Evolutionary conservation across 495 filamentous ascomycete species (phyloP), one percentile per base, ranked within the genome.

Genomic region (Poronia punctata): DNA sequence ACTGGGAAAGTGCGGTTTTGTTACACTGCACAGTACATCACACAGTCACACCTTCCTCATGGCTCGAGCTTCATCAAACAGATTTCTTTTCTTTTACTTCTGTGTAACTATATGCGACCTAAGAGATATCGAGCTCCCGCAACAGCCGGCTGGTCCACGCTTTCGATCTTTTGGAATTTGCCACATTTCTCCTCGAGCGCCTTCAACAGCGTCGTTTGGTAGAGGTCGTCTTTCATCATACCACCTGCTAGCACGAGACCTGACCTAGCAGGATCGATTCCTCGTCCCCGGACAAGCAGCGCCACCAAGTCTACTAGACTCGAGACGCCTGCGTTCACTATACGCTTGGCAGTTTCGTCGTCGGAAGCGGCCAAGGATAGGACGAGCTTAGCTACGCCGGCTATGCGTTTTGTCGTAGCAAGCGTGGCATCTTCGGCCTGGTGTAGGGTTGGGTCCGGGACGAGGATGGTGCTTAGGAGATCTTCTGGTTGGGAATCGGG

Each of bases 281-380:
- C 12, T 17, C 24, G 9, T 4, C 7, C 16, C 7, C 15, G 24
- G 10, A 30, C 17, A 5, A 39, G 17, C 11, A 39, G 25, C 37
- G 16, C 16, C 16, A 39, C 17, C n/a, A 21, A 7, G 24, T 39
- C 37, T 6, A 30, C 25, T 7, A 39, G 25, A 27, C 26, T 27
- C 17, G 37, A 39, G 6, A 39, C 26, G 10, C 37, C 19, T 19
- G 38, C 19, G 10, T 4, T n/a, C n/a, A 38, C 20, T 11, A 41
- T 41, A 20, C 22, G 38, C n/a, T 32, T 34, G 8, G 38, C 38
- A n/a, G n/a, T n/a, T 17, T 41, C 26, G 6, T 22, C 22, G 17
- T 41, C 38, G 12, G 19, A 32, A 15, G 10, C n/a, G 10, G 38
- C 38, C 38, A 41, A 15, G 6, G 38, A 41, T 12, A 41, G 38